Percentiles rank a stretch among this genome's conserved stretches.
phyloP scores from a whole-genome alignment of 805 yeast species.

The Candida saitoana region DNA sequence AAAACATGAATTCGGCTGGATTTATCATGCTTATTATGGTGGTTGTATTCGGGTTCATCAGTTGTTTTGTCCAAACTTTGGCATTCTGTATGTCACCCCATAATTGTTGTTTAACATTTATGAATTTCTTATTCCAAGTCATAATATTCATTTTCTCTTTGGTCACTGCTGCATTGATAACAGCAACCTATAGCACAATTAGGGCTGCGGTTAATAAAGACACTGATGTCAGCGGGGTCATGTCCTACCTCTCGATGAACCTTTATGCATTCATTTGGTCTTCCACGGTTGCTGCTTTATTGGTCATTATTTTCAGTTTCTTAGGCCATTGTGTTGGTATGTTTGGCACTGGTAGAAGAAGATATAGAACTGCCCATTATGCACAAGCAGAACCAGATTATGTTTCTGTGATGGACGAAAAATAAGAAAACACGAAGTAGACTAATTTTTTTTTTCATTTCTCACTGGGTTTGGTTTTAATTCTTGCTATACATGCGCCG shows the following conservation, averaged over 20 bases:
- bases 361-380: constrained; percentile 18
- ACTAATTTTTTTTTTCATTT: background rate
- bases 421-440: too few species aligned
- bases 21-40: constrained; percentile 41
- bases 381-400: background rate
- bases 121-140: constrained; percentile 39
- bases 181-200: constrained; percentile 56
- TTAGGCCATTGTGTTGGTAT: constrained; percentile 42
- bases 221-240: constrained; percentile 48
- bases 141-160: constrained; percentile 43
- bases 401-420: background rate
- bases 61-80: constrained; percentile 43
- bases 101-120: constrained; percentile 45
- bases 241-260: constrained; percentile 44
- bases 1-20: constrained; percentile 51
- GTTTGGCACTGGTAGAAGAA: constrained; percentile 28
- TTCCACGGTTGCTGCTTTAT: constrained; percentile 44
- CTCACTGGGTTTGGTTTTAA: background rate
- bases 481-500: background rate
- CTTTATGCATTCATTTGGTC: constrained; percentile 67
- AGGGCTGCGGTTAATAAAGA: constrained; percentile 49
- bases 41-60: constrained; percentile 39
- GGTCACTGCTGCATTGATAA: constrained; percentile 52
- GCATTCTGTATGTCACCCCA: constrained; percentile 40
- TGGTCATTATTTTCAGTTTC: constrained; percentile 27